Evolutionary conservation across 2,329 filamentous ascomycete genomes (phyloP), one percentile per base, ranked within the genome.

Genomic region (Tolypocladium guangdongense): DNA sequence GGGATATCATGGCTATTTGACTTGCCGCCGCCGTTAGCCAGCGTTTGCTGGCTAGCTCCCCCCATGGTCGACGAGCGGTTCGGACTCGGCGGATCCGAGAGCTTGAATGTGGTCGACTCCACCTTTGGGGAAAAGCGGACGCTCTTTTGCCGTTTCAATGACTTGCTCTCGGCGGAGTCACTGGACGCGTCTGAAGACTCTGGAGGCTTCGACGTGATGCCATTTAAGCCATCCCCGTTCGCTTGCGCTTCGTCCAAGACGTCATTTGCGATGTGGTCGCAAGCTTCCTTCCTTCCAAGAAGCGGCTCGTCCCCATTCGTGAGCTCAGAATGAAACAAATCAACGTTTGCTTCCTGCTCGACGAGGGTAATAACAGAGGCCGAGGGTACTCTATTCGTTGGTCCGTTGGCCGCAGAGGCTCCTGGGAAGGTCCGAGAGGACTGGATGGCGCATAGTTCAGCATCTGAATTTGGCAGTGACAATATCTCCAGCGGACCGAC

Each of bases 51-150:
- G 35, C 56, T 65, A 32, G 16, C 58, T 62, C 50, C 64, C 62
- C 24, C 53, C 7, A 43, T 36, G 41, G 56, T 50, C 37, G 57
- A 38, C 35, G 60, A 62, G 51, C 64, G 69, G 56, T 63, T 72
- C 22, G 72, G 75, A 57, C 72, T 80, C 5, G 74, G 81, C 12
- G 79, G 78, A 39, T 82, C 78, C 0, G 68, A 68, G 22, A 72
- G 65, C 46, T 75, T 63, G 56, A 84, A 84, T 0, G 83, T 83
- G 2, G 82, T 80, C 10, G 83, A 82, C 61, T 86, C 78, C 1
- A 88, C 80, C 16, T 75, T 78, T 0, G 84, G 79, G 4, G 86
- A 87, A 61, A 89, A 89, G 10, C 84, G 80, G 2, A 89, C 86
- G 52, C 79, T 84, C 69, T 88, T 90, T 41, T 69, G 70, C 37